Evolutionary conservation across 2,329 filamentous ascomycete genomes (phyloP), one percentile per base, ranked within the genome.

Genomic region (Aspergillus tamarii): DNA sequence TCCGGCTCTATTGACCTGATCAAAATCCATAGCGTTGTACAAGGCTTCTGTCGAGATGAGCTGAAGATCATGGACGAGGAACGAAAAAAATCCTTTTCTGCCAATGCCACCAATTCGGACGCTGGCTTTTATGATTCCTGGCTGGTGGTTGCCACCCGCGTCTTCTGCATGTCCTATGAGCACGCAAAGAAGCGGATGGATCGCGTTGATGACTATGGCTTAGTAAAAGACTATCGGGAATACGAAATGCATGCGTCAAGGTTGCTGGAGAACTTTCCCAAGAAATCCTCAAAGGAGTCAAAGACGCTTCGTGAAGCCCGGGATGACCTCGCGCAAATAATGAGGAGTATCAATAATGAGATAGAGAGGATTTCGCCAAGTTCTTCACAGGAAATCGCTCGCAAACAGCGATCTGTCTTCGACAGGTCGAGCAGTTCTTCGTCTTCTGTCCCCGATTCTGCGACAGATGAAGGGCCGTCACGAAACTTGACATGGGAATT

Each of bases 21-120:
- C 43, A 83, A 81, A 59, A 78, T 83, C 7, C 82, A 84, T 65
- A 81, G 77, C 32, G 81, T 83, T 2, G 80, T 83, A 1, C 82
- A 84, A 62, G 76, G 74, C 7, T 83, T 83, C 52, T 81, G 80
- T 65, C 78, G 81, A 16, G 81, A 83, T 65, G 80, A 82, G 60
- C 72, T 84, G 12, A 79, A 75, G 50, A 76, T 76, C 52, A 73
- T 72, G 64, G 76, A 77, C 43, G 70, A 76, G 23, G 76, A 78
- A 48, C 61, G 62, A 36, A 62, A 57, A 21, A 60, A 56, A 28
- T 23, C 58, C 19, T 34, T 60, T 41, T n/a, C 36, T 16, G 30
- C 59, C 16, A 45, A 60, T 9, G 46, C 61, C 21, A 58, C 26
- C 21, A 67, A 63, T 6, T 63, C 70, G n/a, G 72, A 72, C 12